phyloP scores from a whole-genome alignment of 805 yeast species.

The Pichia deserticola region DNA sequence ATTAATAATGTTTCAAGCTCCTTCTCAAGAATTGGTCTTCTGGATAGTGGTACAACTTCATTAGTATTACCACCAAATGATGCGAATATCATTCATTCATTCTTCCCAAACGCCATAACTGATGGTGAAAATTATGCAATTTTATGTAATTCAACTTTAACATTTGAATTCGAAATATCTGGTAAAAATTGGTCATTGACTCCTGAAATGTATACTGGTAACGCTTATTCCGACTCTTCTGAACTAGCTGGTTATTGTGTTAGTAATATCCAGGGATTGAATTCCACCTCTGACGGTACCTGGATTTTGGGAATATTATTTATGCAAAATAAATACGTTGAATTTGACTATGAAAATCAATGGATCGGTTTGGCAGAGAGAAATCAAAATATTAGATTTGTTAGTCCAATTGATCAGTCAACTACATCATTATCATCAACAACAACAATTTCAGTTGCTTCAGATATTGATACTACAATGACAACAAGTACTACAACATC shows the following conservation, averaged over 20 bases:
- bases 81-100: slow-evolving; percentile 47
- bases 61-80: slow-evolving; percentile 48
- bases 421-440: slow-evolving; percentile 4
- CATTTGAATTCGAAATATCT: slow-evolving; percentile 35
- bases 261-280: slow-evolving; percentile 56
- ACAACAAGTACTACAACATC: slow-evolving; percentile 1
- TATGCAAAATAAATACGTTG: slow-evolving; percentile 46
- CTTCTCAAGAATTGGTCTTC: slow-evolving; percentile 35
- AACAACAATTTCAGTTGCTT: not conserved
- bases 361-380: slow-evolving; percentile 48
- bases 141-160: slow-evolving; percentile 42
- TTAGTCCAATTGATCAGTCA: slow-evolving; percentile 9
- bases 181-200: slow-evolving; percentile 38
- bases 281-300: slow-evolving; percentile 29
- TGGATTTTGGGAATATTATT: slow-evolving; percentile 67
- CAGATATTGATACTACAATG: not conserved
- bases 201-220: slow-evolving; percentile 42
- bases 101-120: slow-evolving; percentile 40
- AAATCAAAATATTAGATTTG: slow-evolving; percentile 23
- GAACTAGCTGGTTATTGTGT: slow-evolving; percentile 47
- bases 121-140: slow-evolving; percentile 62
- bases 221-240: slow-evolving; percentile 31
- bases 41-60: slow-evolving; percentile 65
- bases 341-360: slow-evolving; percentile 46
- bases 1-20: slow-evolving; percentile 14